A percentile compares a stretch with the other conserved stretches of the same genome.
phyloP scores from a whole-genome alignment of 805 yeast species.

The Pichia membranifaciens region DNA sequence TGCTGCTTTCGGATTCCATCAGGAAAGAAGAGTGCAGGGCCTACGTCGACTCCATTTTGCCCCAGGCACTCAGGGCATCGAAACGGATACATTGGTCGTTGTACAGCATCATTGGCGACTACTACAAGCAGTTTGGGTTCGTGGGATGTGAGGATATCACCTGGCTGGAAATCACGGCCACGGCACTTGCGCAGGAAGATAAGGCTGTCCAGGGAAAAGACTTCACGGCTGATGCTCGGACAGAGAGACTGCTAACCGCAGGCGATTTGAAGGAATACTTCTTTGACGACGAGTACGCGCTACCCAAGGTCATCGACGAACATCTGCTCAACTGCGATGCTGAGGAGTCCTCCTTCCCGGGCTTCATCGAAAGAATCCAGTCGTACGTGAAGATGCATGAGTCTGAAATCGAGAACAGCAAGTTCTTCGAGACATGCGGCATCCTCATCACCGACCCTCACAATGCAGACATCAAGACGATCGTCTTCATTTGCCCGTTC shows the following conservation, averaged over 20 bases:
- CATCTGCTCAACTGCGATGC: conserved; percentile 1
- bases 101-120: conserved; percentile 9
- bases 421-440: conserved; percentile 5
- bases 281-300: neutral
- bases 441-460: neutral
- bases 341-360: neutral
- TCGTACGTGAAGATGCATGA: conserved; percentile 1
- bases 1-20: conserved; percentile 1
- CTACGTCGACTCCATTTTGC: neutral
- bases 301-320: neutral
- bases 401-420: neutral
- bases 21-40: neutral
- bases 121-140: conserved; percentile 11
- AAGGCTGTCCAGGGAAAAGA: neutral
- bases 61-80: neutral
- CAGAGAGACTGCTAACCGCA: neutral
- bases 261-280: conserved; percentile 5
- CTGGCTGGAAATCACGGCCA: neutral
- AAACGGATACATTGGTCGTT: conserved; percentile 8
- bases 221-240: neutral
- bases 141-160: neutral
- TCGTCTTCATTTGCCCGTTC: conserved; percentile 5
- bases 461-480: neutral
- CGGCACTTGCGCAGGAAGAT: neutral
- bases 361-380: conserved; percentile 1